Percentiles rank a stretch among this genome's conserved stretches.
Conservation (phyloP, 2,329 filamentous ascomycete genomes). For the Trichoderma sp. region DNA sequence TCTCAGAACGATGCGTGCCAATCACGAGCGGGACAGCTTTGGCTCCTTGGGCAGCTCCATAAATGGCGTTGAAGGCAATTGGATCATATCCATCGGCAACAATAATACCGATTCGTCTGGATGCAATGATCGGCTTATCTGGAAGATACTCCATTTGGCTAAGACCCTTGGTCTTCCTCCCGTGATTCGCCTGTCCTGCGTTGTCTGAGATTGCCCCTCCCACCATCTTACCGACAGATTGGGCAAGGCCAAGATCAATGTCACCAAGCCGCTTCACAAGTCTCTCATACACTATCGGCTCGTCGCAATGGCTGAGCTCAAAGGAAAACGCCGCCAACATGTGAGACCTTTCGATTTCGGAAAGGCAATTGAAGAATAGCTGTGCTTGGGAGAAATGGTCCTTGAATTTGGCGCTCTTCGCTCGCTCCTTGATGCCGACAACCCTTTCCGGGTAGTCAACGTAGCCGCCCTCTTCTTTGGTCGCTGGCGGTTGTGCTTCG, state of each 20-base stretch:
- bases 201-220: constrained; percentile 59
- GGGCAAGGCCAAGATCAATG: constrained; percentile 68
- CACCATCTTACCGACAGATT: constrained; percentile 65
- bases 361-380: constrained; percentile 78
- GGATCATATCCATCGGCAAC: constrained; percentile 75
- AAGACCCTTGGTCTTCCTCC: constrained; percentile 62
- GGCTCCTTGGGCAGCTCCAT: constrained; percentile 58
- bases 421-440: constrained; percentile 66
- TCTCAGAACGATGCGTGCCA: constrained; percentile 60
- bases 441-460: constrained; percentile 62
- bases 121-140: constrained; percentile 61
- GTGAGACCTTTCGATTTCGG: constrained; percentile 65
- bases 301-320: constrained; percentile 79
- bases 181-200: constrained; percentile 56
- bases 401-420: constrained; percentile 69
- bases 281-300: constrained; percentile 70
- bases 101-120: constrained; percentile 70
- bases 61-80: constrained; percentile 61
- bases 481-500: constrained; percentile 64
- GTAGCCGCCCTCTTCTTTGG: constrained; percentile 62
- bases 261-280: constrained; percentile 66
- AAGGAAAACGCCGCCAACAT: constrained; percentile 69
- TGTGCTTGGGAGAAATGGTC: constrained; percentile 77
- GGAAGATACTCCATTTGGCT: constrained; percentile 68
- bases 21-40: constrained; percentile 71